Evolutionary conservation across 768 basidiomycete species (phyloP).

Genomic region (Xerocomellus chrysenteron): DNA sequence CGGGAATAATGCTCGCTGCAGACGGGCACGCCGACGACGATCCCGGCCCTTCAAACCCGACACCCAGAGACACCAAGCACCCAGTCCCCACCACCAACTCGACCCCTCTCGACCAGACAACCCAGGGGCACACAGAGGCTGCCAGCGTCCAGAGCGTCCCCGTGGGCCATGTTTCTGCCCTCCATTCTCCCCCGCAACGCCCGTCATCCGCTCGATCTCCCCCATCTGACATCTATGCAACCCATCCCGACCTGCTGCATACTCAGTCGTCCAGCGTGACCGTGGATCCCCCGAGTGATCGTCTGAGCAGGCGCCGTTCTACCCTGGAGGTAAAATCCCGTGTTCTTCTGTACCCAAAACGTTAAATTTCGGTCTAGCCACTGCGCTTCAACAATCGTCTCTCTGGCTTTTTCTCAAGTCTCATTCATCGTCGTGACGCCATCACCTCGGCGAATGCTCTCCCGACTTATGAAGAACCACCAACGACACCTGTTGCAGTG

Average conservation of each 20-base stretch:
- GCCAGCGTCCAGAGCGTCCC: conserved; percentile 64
- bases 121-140: conserved; percentile 43
- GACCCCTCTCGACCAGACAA: conserved; percentile 38
- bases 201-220: conserved; percentile 36
- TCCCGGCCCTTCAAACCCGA: neutral
- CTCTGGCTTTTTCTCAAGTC: conserved; percentile 81
- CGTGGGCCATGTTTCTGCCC: conserved; percentile 47
- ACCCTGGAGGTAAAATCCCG: conserved; percentile 51
- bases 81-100: neutral
- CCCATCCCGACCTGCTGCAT: neutral
- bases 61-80: neutral
- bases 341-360: conserved; percentile 6
- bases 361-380: conserved; percentile 32
- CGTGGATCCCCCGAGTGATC: conserved; percentile 26
- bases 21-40: neutral
- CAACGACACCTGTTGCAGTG: conserved; percentile 26
- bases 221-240: conserved; percentile 1
- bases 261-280: conserved; percentile 17
- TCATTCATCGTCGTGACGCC: conserved; percentile 71
- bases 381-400: conserved; percentile 67
- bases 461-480: conserved; percentile 35
- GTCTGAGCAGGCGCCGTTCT: conserved; percentile 49
- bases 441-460: conserved; percentile 27
- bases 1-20: conserved; percentile 1
- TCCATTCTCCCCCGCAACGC: conserved; percentile 33